Conservation (phyloP, 495 filamentous ascomycete genomes). For the Parathielavia appendiculata region DNA sequence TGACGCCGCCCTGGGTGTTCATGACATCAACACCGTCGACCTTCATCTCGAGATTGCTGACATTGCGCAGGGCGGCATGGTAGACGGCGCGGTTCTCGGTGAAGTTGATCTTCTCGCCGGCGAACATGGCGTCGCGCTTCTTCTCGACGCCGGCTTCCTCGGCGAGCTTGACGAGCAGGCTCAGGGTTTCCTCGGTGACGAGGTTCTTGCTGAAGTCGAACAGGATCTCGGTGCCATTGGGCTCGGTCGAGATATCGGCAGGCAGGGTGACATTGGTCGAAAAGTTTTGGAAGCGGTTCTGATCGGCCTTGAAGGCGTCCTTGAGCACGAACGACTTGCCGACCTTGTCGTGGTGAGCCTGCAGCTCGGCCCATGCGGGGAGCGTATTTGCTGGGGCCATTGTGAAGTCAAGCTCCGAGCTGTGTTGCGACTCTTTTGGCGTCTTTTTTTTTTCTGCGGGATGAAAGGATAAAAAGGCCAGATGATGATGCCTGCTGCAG, state of each 20-base stretch:
- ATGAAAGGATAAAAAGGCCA: not conserved
- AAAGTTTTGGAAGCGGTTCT: slow-evolving; percentile 84
- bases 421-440: not conserved
- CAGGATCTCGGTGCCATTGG: slow-evolving; percentile 62
- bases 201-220: slow-evolving; percentile 99
- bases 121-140: slow-evolving; percentile 95
- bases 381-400: slow-evolving; percentile 74
- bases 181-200: slow-evolving; percentile 86
- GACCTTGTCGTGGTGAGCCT: slow-evolving; percentile 76
- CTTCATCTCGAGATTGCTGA: slow-evolving; percentile 75
- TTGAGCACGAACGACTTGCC: slow-evolving; percentile 88
- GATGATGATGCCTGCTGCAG: slow-evolving; percentile 1
- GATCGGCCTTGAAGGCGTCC: slow-evolving; percentile 85
- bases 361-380: slow-evolving; percentile 78
- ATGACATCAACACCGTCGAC: slow-evolving; percentile 95
- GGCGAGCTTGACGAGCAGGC: slow-evolving; percentile 78
- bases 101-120: slow-evolving; percentile 97
- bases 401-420: slow-evolving; percentile 1
- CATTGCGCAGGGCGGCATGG: slow-evolving; percentile 88
- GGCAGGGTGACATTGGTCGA: slow-evolving; percentile 76
- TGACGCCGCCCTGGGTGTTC: slow-evolving; percentile 64
- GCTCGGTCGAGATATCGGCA: slow-evolving; percentile 54
- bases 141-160: slow-evolving; percentile 86
- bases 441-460: not conserved
- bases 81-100: slow-evolving; percentile 96